A percentile compares a stretch with the other conserved stretches of the same genome.
These are phyloP conservation scores for Agarophyton chilense DNA, from an alignment of 23 red algal species.

Conservation along the genomic window DNA sequence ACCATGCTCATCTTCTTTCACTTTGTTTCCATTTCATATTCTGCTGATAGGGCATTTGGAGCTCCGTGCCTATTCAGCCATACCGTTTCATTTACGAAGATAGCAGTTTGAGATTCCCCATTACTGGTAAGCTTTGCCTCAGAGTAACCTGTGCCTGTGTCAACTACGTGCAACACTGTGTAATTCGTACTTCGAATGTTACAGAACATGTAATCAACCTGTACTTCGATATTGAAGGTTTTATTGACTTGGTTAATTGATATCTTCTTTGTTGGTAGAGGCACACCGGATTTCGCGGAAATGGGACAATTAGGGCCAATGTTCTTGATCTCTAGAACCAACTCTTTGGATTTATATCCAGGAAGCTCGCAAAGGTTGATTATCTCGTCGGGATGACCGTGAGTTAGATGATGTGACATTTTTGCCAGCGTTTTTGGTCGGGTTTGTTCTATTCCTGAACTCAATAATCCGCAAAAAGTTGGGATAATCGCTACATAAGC, in stretches of 20 bases:
- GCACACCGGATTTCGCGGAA: not conserved
- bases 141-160: constrained; percentile 4
- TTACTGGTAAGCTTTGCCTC: constrained; percentile 5
- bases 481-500: not conserved
- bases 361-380: not conserved
- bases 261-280: not conserved
- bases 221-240: constrained; percentile 17
- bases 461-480: not conserved
- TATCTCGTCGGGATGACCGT: not conserved
- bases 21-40: constrained; percentile 29
- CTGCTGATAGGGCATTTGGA: not conserved
- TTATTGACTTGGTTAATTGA: constrained; percentile 23
- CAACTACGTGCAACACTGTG: not conserved
- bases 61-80: constrained; percentile 24
- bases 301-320: not conserved
- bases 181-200: not conserved
- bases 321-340: not conserved
- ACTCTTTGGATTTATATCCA: not conserved
- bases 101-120: not conserved
- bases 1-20: constrained; percentile 34
- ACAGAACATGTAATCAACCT: constrained; percentile 15
- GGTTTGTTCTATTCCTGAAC: not conserved
- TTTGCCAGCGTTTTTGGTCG: constrained; percentile 15
- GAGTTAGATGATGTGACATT: not conserved
- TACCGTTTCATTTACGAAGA: not conserved